These are phyloP conservation scores for Piper longum DNA, from an alignment of 164 flowering plant species.

Conservation along the genomic window DNA sequence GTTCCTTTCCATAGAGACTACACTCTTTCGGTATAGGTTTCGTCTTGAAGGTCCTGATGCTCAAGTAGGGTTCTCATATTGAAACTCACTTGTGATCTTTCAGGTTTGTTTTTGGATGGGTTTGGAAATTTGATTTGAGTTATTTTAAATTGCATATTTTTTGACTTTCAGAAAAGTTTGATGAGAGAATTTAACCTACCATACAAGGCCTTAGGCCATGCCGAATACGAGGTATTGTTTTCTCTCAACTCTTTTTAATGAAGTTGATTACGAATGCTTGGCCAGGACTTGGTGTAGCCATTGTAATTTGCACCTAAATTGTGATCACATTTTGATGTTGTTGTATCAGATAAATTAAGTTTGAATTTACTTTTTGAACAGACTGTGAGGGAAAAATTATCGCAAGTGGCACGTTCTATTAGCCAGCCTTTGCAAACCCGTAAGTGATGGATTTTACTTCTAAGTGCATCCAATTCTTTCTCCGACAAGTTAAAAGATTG, in stretches of 20 bases:
- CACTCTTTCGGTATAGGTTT: constrained; percentile 69
- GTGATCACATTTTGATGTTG: neutral
- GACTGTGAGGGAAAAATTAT: constrained; percentile 59
- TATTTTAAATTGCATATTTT: neutral
- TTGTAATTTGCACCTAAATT: neutral
- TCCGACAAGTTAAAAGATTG: too few species aligned
- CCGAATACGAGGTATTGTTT: constrained; percentile 58
- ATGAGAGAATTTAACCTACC: constrained; percentile 59
- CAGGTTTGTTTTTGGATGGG: too few species aligned
- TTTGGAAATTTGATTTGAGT: neutral
- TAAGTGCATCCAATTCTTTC: too few species aligned
- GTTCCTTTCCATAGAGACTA: constrained; percentile 79
- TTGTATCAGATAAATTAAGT: neutral
- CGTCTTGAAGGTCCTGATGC: constrained; percentile 27
- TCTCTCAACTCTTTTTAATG: neutral
- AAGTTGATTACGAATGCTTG: neutral
- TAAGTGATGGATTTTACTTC: constrained; percentile 9
- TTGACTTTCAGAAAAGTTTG: constrained; percentile 30
- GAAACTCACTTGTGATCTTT: neutral
- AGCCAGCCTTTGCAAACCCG: constrained; percentile 31
- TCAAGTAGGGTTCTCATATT: constrained; percentile 31
- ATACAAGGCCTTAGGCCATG: constrained; percentile 42
- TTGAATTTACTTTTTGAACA: constrained; percentile 13
- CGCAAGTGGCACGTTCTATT: constrained; percentile 61
- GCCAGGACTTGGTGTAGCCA: neutral